phyloP scores from a whole-genome alignment of 2,329 filamentous ascomycete genomes.

The Orbilia quercus region DNA sequence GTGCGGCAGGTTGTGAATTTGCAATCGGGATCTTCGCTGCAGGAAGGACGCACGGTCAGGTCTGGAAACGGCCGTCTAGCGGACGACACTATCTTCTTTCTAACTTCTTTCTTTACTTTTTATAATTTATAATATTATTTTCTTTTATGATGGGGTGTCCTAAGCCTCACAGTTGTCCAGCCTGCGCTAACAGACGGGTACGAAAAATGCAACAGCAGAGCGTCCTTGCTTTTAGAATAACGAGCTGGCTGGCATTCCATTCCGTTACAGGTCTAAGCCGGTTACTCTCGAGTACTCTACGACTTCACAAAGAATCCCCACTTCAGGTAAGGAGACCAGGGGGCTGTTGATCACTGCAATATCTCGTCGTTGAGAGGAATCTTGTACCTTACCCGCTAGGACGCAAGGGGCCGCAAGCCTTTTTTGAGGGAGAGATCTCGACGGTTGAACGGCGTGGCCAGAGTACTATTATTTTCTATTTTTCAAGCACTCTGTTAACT shows the following conservation, averaged over 20 bases:
- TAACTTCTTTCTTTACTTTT: neutral
- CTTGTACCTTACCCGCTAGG: slow-evolving; percentile 1
- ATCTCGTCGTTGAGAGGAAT: slow-evolving; percentile 46
- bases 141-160: slow-evolving; percentile 15
- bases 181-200: neutral
- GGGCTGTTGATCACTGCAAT: slow-evolving; percentile 46
- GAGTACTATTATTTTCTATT: slow-evolving; percentile 14
- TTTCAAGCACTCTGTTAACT: neutral
- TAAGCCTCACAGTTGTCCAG: slow-evolving; percentile 9
- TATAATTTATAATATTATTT: neutral
- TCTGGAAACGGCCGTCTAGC: slow-evolving; percentile 52
- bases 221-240: slow-evolving; percentile 49
- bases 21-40: slow-evolving; percentile 47
- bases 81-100: no score
- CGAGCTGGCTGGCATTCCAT: slow-evolving; percentile 51
- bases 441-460: slow-evolving; percentile 24
- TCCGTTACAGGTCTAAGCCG: slow-evolving; percentile 44
- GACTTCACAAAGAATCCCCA: slow-evolving; percentile 43
- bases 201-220: slow-evolving; percentile 45
- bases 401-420: slow-evolving; percentile 15
- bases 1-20: slow-evolving; percentile 9
- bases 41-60: slow-evolving; percentile 42
- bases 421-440: slow-evolving; percentile 1
- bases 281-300: slow-evolving; percentile 9
- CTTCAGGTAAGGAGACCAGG: slow-evolving; percentile 50